These are phyloP conservation scores for Penicillium sp. DNA, from an alignment of 2,329 filamentous ascomycete species.

Conservation along the genomic window DNA sequence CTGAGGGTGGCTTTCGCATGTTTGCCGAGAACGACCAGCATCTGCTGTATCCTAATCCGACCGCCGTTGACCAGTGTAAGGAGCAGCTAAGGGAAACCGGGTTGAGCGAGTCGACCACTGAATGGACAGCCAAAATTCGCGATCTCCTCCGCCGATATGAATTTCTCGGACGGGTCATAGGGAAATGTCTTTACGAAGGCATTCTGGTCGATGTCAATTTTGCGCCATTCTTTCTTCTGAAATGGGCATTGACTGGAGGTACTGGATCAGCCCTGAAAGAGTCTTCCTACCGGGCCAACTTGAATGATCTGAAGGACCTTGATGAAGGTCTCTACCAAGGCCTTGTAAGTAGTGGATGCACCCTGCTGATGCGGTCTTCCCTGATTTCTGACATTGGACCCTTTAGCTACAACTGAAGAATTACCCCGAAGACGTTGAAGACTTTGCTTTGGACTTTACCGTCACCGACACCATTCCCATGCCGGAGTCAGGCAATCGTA, in stretches of 20 bases:
- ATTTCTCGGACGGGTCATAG: conserved; percentile 87
- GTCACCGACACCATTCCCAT: conserved; percentile 67
- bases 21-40: conserved; percentile 85
- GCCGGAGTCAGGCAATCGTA: conserved; percentile 54
- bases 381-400: conserved; percentile 2
- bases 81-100: conserved; percentile 56
- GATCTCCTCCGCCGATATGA: conserved; percentile 74
- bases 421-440: conserved; percentile 73
- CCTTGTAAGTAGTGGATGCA: conserved; percentile 50
- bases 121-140: conserved; percentile 57
- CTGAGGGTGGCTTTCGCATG: conserved; percentile 57
- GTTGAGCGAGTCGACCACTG: conserved; percentile 52
- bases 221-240: conserved; percentile 91
- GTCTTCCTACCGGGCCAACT: conserved; percentile 77
- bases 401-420: conserved; percentile 69
- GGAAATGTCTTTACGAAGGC: conserved; percentile 95
- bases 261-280: conserved; percentile 61
- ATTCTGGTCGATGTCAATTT: conserved; percentile 92
- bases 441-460: conserved; percentile 83
- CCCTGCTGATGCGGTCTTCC: not conserved
- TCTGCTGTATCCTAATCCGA: conserved; percentile 83
- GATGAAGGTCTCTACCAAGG: conserved; percentile 90
- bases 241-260: conserved; percentile 79
- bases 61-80: conserved; percentile 66
- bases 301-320: conserved; percentile 90